Conservation (phyloP, 208 protist species). For the Borovskyia barvae region DNA sequence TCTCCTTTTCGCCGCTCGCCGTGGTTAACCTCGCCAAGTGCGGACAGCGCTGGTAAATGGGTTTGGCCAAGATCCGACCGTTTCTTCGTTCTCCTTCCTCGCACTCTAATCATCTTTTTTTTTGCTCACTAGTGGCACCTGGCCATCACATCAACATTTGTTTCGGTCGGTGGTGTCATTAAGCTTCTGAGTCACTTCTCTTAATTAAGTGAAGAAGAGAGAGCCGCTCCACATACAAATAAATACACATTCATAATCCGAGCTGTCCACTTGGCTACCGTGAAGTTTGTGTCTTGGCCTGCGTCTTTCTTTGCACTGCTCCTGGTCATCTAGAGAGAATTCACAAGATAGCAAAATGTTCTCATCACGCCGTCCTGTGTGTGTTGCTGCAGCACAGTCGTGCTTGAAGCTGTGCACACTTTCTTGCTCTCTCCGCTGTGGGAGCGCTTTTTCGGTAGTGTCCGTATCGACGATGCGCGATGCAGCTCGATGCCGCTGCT, state of each 20-base stretch:
- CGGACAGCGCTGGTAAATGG: too few species aligned
- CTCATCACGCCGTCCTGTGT: background rate
- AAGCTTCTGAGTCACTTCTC: too few species aligned
- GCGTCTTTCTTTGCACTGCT: too few species aligned
- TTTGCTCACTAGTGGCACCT: background rate
- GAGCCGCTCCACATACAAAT: too few species aligned
- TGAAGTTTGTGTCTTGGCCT: too few species aligned
- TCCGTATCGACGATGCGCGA: background rate
- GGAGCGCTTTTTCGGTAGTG: background rate
- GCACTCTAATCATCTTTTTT: background rate
- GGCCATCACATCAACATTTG: background rate
- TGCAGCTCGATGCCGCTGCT: background rate
- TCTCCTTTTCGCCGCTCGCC: too few species aligned
- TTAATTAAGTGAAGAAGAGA: too few species aligned
- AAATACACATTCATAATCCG: too few species aligned
- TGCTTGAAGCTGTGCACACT: background rate
- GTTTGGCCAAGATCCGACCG: too few species aligned
- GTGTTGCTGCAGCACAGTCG: background rate
- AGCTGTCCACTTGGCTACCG: too few species aligned
- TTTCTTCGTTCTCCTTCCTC: background rate
- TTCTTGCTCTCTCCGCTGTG: background rate
- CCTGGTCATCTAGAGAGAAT: too few species aligned
- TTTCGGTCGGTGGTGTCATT: background rate
- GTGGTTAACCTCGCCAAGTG: too few species aligned
- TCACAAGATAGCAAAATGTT: constrained; percentile 3